Evolutionary conservation across 2,329 filamentous ascomycete genomes (phyloP), one percentile per base, ranked within the genome.

Genomic region (Aspergillus tubingensis): DNA sequence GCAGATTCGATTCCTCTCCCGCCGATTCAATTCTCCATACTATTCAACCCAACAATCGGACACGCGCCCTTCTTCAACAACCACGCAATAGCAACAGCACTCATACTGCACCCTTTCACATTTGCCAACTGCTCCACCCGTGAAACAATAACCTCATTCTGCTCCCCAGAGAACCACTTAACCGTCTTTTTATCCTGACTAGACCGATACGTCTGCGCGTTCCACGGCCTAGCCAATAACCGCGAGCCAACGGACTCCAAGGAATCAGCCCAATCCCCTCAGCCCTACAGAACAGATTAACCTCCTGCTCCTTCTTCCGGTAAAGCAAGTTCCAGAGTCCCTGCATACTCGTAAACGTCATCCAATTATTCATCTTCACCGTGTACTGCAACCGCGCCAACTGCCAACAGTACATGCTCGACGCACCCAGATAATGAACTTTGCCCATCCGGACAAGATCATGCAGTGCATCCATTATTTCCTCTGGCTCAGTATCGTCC

Each of bases 391-490:
- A 72, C 36, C 75, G 75, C 3, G 64, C 64, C 3, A 68, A 62
- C n/a, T 68, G 63, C 57, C 59, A 64, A 25, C 44, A 54, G 17
- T 50, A 23, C 62, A 64, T 64, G 23, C 48, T 61, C 8, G 54
- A 57, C 3, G 73, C 74, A 39, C 83, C 83, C 17, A 85, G 80
- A 66, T 85, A 85, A 11, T 82, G 75, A 5, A 86, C 85, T 70
- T 83, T 84, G 1, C 86, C 85, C 25, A 76, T 82, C 54, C 82
- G 76, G 0, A 88, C 79, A 0, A 88, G 78, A 50, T 88, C 85
- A 60, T 88, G 82, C 10, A 87, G 72, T 5, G 83, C 83, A 60
- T 80, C 79, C 85, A 88, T 87, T 19, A 85, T 87, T 72, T 88
- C 85, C 63, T 87, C 84, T 5, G 80, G 72, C 0, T 83, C 54